Evolutionary conservation across 2,329 filamentous ascomycete species (phyloP).

Genomic region (Claviceps pazoutovae): DNA sequence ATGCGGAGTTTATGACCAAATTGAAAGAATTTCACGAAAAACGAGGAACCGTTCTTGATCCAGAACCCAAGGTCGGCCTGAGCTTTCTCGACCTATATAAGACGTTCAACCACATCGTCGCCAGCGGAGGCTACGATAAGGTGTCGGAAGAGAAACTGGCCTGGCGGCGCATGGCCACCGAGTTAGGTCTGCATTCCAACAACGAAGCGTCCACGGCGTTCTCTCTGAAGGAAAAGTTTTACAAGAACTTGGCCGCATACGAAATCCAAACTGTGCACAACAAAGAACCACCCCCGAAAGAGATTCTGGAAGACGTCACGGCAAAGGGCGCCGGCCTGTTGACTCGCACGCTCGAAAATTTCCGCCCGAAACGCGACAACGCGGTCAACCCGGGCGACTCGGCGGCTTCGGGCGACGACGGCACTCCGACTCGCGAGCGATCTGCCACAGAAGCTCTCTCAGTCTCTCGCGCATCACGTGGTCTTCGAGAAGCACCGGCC

Average conservation of each 20-base stretch:
- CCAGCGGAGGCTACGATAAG: constrained; percentile 73
- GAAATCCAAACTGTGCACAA: constrained; percentile 69
- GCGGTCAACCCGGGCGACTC: constrained; percentile 41
- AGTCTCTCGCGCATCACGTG: constrained; percentile 45
- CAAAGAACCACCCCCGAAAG: constrained; percentile 71
- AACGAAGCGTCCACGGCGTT: constrained; percentile 78
- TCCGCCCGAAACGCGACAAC: constrained; percentile 33
- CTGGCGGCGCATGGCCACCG: constrained; percentile 66
- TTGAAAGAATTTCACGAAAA: constrained; percentile 62
- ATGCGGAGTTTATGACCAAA: constrained; percentile 64
- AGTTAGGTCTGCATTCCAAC: constrained; percentile 59
- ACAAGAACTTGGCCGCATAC: constrained; percentile 77
- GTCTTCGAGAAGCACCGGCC: constrained; percentile 67
- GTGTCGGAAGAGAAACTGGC: constrained; percentile 72
- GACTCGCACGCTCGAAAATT: constrained; percentile 67
- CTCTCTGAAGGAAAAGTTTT: constrained; percentile 75
- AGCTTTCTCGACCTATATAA: constrained; percentile 64
- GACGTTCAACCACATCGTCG: constrained; percentile 64
- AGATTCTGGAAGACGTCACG: constrained; percentile 77
- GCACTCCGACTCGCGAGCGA: constrained; percentile 42
- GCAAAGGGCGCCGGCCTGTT: constrained; percentile 74
- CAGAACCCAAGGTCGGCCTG: constrained; percentile 67
- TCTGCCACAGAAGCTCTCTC: constrained; percentile 37
- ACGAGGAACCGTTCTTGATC: constrained; percentile 65
- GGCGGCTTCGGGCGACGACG: constrained; percentile 45